These are phyloP conservation scores for Phialemonium atrogriseum DNA, from an alignment of 2,329 filamentous ascomycete genomes.

Conservation along the genomic window DNA sequence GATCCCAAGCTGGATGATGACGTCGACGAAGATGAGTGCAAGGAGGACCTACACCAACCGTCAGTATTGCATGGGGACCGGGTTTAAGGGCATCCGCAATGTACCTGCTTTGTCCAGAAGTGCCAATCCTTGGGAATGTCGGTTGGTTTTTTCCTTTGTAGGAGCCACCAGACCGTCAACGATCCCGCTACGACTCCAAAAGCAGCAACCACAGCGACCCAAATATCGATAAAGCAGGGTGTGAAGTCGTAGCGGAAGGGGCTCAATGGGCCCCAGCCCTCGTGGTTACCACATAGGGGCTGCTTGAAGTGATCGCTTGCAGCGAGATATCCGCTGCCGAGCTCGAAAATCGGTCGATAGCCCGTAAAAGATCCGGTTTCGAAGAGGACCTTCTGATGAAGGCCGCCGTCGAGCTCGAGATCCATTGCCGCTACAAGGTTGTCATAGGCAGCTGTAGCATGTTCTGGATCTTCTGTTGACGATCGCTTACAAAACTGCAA, in stretches of 20 bases:
- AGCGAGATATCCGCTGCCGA: slow-evolving; percentile 54
- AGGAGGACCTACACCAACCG: slow-evolving; percentile 42
- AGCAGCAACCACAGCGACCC: slow-evolving; percentile 68
- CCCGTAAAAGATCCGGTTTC: slow-evolving; percentile 55
- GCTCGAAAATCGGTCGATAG: slow-evolving; percentile 38
- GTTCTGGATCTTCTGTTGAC: too few species aligned
- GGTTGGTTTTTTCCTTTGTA: slow-evolving; percentile 57
- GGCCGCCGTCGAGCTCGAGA: slow-evolving; percentile 21
- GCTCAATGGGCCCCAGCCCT: slow-evolving; percentile 95
- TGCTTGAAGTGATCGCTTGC: slow-evolving; percentile 45
- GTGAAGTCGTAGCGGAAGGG: slow-evolving; percentile 86
- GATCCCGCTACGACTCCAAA: slow-evolving; percentile 74
- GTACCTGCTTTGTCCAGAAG: slow-evolving; percentile 86
- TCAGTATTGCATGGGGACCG: too few species aligned
- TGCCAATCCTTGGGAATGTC: slow-evolving; percentile 77
- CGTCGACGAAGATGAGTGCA: slow-evolving; percentile 57
- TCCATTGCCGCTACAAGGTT: slow-evolving; percentile 24
- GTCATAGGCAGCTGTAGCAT: too few species aligned
- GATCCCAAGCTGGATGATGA: slow-evolving; percentile 63
- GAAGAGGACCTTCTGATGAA: slow-evolving; percentile 36
- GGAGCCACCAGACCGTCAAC: slow-evolving; percentile 70
- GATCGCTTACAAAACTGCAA: too few species aligned
- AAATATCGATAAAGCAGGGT: slow-evolving; percentile 92
- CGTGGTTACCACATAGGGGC: slow-evolving; percentile 76
- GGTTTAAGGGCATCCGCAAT: slow-evolving; percentile 12